phyloP scores from a whole-genome alignment of 2,329 filamentous ascomycete species.

The Tolypocladium endophyticum region DNA sequence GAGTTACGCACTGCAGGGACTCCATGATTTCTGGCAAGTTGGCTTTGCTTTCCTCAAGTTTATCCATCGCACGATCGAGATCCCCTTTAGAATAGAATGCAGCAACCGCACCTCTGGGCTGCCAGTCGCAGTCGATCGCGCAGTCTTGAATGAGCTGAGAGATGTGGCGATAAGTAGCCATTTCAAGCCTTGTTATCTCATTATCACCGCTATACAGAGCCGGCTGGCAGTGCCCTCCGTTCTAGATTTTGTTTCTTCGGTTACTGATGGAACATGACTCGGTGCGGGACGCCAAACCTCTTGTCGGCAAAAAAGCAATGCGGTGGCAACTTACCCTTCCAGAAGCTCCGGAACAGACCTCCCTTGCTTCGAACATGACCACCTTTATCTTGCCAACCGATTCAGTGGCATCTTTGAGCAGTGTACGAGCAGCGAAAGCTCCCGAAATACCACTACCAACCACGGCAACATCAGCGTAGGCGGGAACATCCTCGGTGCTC shows the following conservation, averaged over 20 bases:
- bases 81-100: neutral
- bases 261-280: neutral
- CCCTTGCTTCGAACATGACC: neutral
- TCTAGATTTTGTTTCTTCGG: neutral
- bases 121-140: neutral
- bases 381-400: neutral
- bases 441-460: neutral
- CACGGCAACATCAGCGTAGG: neutral
- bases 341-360: neutral
- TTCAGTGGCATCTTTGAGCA: neutral
- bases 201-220: neutral
- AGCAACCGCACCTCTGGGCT: neutral
- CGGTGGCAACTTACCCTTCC: neutral
- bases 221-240: neutral
- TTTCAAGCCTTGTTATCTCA: neutral
- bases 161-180: neutral
- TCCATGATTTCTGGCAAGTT: neutral
- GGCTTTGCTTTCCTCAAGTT: neutral
- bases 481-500: neutral
- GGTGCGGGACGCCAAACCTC: neutral
- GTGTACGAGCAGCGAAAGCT: neutral
- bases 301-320: neutral
- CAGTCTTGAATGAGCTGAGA: neutral
- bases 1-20: neutral
- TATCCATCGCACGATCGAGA: neutral